A percentile compares a stretch with the other conserved stretches of the same genome.
Evolutionary conservation across 1,139 yeast species (phyloP).

Genomic region (Blastobotrys aristatus): DNA sequence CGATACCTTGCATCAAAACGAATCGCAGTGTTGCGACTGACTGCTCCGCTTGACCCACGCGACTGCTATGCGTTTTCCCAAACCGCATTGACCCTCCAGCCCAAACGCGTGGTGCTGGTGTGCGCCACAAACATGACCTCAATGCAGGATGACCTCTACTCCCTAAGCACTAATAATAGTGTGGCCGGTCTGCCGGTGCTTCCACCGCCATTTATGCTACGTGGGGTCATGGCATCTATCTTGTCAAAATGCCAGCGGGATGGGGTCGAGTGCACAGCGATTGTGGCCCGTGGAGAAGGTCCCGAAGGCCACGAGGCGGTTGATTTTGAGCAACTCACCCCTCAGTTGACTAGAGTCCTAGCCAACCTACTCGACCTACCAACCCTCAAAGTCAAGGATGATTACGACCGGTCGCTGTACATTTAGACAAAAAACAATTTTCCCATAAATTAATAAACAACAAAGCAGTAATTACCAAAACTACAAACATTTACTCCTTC

Average conservation of each 20-base stretch:
- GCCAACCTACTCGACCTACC: constrained; percentile 5
- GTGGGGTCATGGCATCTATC: constrained; percentile 29
- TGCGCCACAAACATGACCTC: constrained; percentile 22
- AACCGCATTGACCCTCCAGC: constrained; percentile 18
- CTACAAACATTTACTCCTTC: constrained; percentile 11
- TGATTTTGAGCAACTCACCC: constrained; percentile 21
- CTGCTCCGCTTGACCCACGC: constrained; percentile 17
- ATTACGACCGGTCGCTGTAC: constrained; percentile 22
- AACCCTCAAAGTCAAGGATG: constrained; percentile 9
- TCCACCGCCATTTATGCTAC: constrained; percentile 26
- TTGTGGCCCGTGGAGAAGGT: constrained; percentile 30
- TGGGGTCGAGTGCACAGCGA: constrained; percentile 20
- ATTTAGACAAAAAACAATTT: constrained; percentile 12
- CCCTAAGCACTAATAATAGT: constrained; percentile 8
- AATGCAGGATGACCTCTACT: constrained; percentile 16
- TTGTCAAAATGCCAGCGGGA: constrained; percentile 20
- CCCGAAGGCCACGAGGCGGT: constrained; percentile 29
- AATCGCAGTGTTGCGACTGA: neutral
- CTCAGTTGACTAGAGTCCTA: constrained; percentile 11
- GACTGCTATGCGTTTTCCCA: constrained; percentile 21
- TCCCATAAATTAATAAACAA: constrained; percentile 1
- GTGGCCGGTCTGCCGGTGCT: constrained; percentile 14
- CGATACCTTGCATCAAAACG: neutral
- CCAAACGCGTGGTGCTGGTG: constrained; percentile 17
- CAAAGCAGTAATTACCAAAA: neutral